These are phyloP conservation scores for Paulownia fortunei DNA, from an alignment of 257 asterid species.

Conservation along the genomic window DNA sequence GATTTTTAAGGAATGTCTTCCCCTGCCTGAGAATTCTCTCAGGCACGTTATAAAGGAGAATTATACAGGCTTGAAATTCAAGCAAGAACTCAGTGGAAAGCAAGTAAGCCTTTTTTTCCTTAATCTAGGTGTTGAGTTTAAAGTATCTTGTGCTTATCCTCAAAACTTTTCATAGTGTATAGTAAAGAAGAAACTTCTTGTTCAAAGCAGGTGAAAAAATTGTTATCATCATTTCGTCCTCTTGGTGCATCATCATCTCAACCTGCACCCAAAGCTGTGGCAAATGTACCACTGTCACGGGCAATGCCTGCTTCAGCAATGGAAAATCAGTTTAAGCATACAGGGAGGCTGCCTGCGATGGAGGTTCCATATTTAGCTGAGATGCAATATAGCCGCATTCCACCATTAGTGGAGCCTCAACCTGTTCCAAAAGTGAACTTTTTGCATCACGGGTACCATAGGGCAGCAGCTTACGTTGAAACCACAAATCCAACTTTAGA, in stretches of 20 bases:
- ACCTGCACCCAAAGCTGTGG: conserved; percentile 30
- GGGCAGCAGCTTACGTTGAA: conserved; percentile 41
- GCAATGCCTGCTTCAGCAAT: conserved; percentile 37
- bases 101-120: conserved; percentile 55
- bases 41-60: conserved; percentile 61
- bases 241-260: conserved; percentile 39
- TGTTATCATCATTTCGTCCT: conserved; percentile 63
- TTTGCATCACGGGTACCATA: conserved; percentile 39
- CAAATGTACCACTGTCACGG: conserved; percentile 32
- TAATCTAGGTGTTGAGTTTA: conserved; percentile 9
- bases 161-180: neutral
- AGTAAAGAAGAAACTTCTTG: neutral
- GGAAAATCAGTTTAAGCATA: conserved; percentile 36
- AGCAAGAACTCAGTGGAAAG: conserved; percentile 64
- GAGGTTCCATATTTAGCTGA: conserved; percentile 38
- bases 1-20: conserved; percentile 74
- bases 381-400: conserved; percentile 36
- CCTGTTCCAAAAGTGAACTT: conserved; percentile 28
- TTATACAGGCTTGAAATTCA: conserved; percentile 63
- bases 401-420: conserved; percentile 28
- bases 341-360: conserved; percentile 23
- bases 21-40: conserved; percentile 65
- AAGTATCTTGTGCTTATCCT: conserved; percentile 17
- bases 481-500: conserved; percentile 30
- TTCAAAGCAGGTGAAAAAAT: conserved; percentile 52